These are phyloP conservation scores for Venturia effusa DNA, from an alignment of 2,329 filamentous ascomycete species.

Conservation along the genomic window DNA sequence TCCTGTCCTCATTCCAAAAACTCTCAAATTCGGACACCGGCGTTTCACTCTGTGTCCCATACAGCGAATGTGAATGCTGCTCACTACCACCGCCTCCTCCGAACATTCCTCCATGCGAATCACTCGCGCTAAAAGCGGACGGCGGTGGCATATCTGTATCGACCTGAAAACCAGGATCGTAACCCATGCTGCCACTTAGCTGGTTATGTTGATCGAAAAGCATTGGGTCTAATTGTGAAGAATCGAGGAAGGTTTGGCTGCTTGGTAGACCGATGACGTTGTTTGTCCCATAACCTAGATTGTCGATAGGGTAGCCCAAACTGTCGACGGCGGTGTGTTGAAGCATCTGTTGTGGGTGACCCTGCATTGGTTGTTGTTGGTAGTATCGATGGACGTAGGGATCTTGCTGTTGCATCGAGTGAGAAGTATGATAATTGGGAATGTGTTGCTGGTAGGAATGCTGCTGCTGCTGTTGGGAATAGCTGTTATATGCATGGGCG, in stretches of 20 bases:
- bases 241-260: neutral
- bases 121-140: neutral
- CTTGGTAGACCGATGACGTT: slow-evolving; percentile 9
- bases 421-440: neutral
- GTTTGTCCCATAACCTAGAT: neutral
- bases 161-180: neutral
- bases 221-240: slow-evolving; percentile 9
- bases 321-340: neutral
- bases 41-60: slow-evolving; percentile 5
- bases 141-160: neutral
- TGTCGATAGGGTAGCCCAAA: neutral
- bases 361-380: neutral
- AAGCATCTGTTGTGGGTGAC: slow-evolving; percentile 3
- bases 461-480: slow-evolving; percentile 10
- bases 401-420: neutral
- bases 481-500: neutral
- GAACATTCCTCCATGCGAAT: slow-evolving; percentile 4
- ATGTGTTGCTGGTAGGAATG: neutral
- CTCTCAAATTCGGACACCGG: slow-evolving; percentile 9
- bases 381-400: slow-evolving; percentile 7
- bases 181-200: neutral
- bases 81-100: neutral
- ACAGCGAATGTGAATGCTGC: neutral
- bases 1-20: slow-evolving; percentile 9
- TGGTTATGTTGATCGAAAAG: slow-evolving; percentile 5